Evolutionary conservation across 2,329 filamentous ascomycete genomes (phyloP).

Genomic region (Microcyclospora pomicola): DNA sequence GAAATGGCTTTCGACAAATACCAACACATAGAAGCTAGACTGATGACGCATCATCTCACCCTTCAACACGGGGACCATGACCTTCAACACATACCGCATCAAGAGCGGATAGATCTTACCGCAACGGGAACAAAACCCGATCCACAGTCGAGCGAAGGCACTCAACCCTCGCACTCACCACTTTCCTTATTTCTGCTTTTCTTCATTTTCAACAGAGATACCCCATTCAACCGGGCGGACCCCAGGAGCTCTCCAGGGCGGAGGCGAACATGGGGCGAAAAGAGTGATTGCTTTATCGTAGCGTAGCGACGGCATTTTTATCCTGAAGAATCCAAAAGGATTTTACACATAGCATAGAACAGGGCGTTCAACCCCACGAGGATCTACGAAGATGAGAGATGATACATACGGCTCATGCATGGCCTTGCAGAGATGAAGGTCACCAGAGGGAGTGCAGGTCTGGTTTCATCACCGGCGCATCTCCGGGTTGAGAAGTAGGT

Average conservation of each 20-base stretch:
- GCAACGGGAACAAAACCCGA: neutral
- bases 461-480: too few relatives aligned
- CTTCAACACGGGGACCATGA: neutral
- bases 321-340: too few relatives aligned
- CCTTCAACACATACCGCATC: neutral
- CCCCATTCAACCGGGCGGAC: constrained; percentile 20
- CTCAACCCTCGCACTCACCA: neutral
- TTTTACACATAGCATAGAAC: too few relatives aligned
- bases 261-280: too few relatives aligned
- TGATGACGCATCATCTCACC: constrained; percentile 1
- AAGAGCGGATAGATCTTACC: neutral
- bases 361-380: too few relatives aligned
- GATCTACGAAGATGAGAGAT: too few relatives aligned
- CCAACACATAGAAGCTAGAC: constrained; percentile 2
- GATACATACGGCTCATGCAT: too few relatives aligned
- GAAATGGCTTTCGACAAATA: neutral
- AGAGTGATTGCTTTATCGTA: too few relatives aligned
- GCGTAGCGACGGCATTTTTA: too few relatives aligned
- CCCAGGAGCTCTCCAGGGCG: neutral
- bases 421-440: too few relatives aligned
- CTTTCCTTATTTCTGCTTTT: constrained; percentile 2
- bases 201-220: constrained; percentile 14
- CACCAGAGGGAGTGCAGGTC: too few relatives aligned
- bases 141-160: neutral
- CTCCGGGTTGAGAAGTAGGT: too few relatives aligned